A percentile compares a stretch with the other conserved stretches of the same genome.
These are phyloP conservation scores for Crucibulum cyathiforme DNA, from an alignment of 1,284 basidiomycete species.

Conservation along the genomic window DNA sequence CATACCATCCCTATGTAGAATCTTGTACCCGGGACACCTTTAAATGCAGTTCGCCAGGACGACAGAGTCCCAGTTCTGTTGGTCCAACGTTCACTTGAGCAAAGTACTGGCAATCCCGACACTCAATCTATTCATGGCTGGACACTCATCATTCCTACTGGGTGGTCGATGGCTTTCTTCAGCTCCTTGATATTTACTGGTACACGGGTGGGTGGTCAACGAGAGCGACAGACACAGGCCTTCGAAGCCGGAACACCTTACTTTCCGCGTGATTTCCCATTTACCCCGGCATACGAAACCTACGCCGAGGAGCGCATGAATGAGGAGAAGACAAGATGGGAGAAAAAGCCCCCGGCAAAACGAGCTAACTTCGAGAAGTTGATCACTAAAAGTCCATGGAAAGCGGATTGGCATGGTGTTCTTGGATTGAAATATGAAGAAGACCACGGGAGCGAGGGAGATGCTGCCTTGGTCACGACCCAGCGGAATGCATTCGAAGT, in stretches of 20 bases:
- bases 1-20: slow-evolving; percentile 49
- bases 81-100: slow-evolving; percentile 77
- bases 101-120: slow-evolving; percentile 34
- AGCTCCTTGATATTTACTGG: slow-evolving; percentile 81
- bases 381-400: slow-evolving; percentile 75
- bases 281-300: slow-evolving; percentile 55
- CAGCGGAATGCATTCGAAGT: slow-evolving; percentile 45
- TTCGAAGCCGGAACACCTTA: slow-evolving; percentile 78
- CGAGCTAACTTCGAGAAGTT: slow-evolving; percentile 74
- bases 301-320: slow-evolving; percentile 54
- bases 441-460: slow-evolving; percentile 21
- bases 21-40: slow-evolving; percentile 75
- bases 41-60: slow-evolving; percentile 73
- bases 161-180: slow-evolving; percentile 90
- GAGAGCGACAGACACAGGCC: slow-evolving; percentile 75
- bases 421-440: slow-evolving; percentile 51
- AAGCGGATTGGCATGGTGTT: slow-evolving; percentile 73
- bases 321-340: slow-evolving; percentile 71
- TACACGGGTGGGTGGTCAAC: slow-evolving; percentile 81
- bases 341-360: slow-evolving; percentile 84
- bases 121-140: slow-evolving; percentile 73
- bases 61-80: slow-evolving; percentile 83
- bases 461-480: slow-evolving; percentile 53
- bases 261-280: slow-evolving; percentile 86
- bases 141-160: slow-evolving; percentile 82